Conservation (phyloP, 1,284 basidiomycete species). For the Trametes sp. region DNA sequence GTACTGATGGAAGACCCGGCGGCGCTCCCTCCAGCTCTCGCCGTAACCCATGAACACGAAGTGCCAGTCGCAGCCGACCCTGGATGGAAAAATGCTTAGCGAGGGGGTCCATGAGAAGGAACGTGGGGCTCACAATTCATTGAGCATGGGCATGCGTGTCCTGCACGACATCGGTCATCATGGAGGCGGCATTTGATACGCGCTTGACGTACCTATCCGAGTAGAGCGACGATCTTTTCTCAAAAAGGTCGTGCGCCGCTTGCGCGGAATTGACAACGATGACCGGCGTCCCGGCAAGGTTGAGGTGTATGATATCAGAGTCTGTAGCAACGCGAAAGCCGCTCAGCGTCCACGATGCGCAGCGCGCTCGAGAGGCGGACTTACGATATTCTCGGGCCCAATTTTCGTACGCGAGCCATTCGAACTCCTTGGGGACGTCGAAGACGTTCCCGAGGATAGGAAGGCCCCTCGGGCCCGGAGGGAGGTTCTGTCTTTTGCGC, state of each 20-base stretch:
- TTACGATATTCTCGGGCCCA: conserved; percentile 34
- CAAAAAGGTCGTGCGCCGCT: conserved; percentile 40
- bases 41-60: conserved; percentile 39
- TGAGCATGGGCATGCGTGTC: conserved; percentile 37
- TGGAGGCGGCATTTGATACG: conserved; percentile 2
- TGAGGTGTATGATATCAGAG: conserved; percentile 39
- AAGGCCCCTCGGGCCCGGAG: conserved; percentile 39
- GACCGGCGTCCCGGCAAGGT: conserved; percentile 34
- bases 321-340: conserved; percentile 20
- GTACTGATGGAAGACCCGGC: conserved; percentile 37
- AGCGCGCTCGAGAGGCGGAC: conserved; percentile 7
- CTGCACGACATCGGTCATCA: conserved; percentile 18
- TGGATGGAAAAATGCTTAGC: conserved; percentile 18
- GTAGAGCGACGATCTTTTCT: conserved; percentile 36
- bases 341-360: conserved; percentile 1
- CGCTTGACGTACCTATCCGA: conserved; percentile 33
- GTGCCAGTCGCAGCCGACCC: conserved; percentile 40
- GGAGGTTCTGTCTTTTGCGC: conserved; percentile 30
- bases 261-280: conserved; percentile 39
- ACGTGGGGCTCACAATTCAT: conserved; percentile 34
- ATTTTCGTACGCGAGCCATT: conserved; percentile 37
- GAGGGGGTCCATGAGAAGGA: conserved; percentile 11
- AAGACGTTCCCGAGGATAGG: conserved; percentile 41
- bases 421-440: conserved; percentile 36
- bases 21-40: conserved; percentile 35